A percentile compares a stretch with the other conserved stretches of the same genome.
phyloP scores from a whole-genome alignment of 371 early-diverging fungal genomes.

The Sporodiniella umbellata region DNA sequence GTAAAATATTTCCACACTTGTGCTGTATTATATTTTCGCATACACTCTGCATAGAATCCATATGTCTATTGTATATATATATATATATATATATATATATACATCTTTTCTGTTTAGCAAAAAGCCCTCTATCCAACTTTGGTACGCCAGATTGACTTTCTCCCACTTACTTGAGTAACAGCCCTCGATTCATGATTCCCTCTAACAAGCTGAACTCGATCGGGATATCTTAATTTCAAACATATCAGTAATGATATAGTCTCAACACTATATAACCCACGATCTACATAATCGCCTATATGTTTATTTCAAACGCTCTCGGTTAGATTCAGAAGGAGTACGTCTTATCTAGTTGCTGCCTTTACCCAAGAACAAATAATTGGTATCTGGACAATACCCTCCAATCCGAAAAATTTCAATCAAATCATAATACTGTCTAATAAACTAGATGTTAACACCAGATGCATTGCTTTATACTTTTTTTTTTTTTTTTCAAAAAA shows the following conservation, averaged over 20 bases:
- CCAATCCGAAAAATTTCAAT: constrained; percentile 95
- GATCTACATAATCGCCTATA: constrained; percentile 96
- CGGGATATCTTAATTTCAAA: constrained; percentile 90
- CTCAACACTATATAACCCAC: constrained; percentile 94
- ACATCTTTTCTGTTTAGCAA: too few species aligned
- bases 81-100: background rate
- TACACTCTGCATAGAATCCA: constrained; percentile 97
- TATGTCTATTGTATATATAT: constrained; percentile 73
- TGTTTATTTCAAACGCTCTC: background rate
- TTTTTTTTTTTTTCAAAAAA: too few species aligned
- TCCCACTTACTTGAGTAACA: constrained; percentile 79
- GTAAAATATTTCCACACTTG: constrained; percentile 94
- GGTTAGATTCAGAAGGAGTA: too few species aligned
- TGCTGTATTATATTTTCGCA: constrained; percentile 83
- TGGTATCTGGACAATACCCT: constrained; percentile 88
- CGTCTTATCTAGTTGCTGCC: too few species aligned
- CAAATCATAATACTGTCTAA: constrained; percentile 95
- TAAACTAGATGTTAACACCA: background rate
- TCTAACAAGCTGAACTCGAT: constrained; percentile 87
- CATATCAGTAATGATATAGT: constrained; percentile 89
- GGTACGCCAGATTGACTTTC: too few species aligned
- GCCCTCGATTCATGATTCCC: constrained; percentile 98
- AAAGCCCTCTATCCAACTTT: too few species aligned
- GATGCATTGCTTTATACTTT: background rate
- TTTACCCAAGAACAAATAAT: constrained; percentile 91